These are phyloP conservation scores for Mycosphaerella sp. DNA, from an alignment of 2,329 filamentous ascomycete species.

Conservation along the genomic window DNA sequence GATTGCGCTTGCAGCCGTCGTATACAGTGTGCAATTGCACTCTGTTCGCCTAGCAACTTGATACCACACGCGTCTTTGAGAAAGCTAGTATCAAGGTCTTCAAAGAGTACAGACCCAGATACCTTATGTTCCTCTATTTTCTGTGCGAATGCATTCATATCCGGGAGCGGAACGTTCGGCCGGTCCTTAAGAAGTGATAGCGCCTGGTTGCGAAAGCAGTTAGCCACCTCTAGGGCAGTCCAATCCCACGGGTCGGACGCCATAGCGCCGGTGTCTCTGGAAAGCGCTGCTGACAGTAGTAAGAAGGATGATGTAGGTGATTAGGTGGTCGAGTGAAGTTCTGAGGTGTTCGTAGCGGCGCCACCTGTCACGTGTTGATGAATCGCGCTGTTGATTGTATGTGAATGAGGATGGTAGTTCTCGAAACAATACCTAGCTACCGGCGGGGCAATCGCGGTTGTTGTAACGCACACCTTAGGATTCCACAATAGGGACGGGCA, in stretches of 20 bases:
- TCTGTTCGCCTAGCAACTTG: slow-evolving; percentile 52
- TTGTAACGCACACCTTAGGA: neutral
- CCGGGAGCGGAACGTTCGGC: slow-evolving; percentile 43
- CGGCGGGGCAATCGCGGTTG: neutral
- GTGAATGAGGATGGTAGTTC: neutral
- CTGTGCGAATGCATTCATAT: slow-evolving; percentile 48
- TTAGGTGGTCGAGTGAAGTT: slow-evolving; percentile 2
- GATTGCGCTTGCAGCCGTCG: slow-evolving; percentile 41
- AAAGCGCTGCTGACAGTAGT: neutral
- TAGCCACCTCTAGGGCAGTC: slow-evolving; percentile 61
- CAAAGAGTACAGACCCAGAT: slow-evolving; percentile 59
- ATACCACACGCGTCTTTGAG: slow-evolving; percentile 54
- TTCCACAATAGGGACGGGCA: too few species aligned
- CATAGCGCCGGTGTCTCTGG: slow-evolving; percentile 17
- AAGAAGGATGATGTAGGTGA: slow-evolving; percentile 10
- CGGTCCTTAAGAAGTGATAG: slow-evolving; percentile 19
- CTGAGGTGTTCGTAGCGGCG: neutral
- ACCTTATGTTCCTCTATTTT: slow-evolving; percentile 57
- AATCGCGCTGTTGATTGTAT: neutral
- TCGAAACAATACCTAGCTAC: neutral
- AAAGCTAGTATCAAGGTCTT: slow-evolving; percentile 43
- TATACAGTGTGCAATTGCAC: slow-evolving; percentile 54
- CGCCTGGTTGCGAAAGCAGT: slow-evolving; percentile 54
- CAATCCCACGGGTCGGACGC: slow-evolving; percentile 66
- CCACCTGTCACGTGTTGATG: neutral